Base-by-base conservation (phyloP, 495 filamentous ascomycete species). In the Hyaloscypha finlandica region DNA sequence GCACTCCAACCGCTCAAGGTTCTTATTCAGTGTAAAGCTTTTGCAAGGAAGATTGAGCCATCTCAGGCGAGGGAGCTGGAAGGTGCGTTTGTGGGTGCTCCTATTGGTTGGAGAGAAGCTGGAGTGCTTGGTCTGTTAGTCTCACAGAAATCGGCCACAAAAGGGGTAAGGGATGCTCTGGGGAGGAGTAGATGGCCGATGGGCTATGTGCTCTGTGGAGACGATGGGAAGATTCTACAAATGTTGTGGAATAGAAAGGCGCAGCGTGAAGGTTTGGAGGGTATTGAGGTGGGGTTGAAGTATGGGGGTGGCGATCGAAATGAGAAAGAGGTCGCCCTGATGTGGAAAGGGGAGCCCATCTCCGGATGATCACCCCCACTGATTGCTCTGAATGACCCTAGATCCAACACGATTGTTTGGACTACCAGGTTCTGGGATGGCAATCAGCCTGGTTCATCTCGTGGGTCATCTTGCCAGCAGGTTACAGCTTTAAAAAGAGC, bases 21-120 rank as follows among this genome's bases (percentile, higher is more conserved):
- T 2, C 70, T 97, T 5, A 79, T 92, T 25, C 93, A 97, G 74
- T 99, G 95, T 80, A 99, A 97, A 78, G 84, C 85, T 20, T 66
- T 82, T 22, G 81, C 80, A 65, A 72, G 79, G 29, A 85, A 81
- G 65, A 72, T 86, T 4, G 81, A 84, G 0, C 93, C 93, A 30
- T 81, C 85, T 42, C 77, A 88, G 55, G 81, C 96, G 16, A 86
- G 95, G 25, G 95, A 97, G 80, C 83, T 97, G 0, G 92, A 97
- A 73, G 95, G 94, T 14, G 85, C 91, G 0, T 88, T 94, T 69
- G 81, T 81, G 3, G 85, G 86, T 20, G 89, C 90, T 42, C 92
- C 91, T 33, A 79, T 82, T 0, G 88, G 87, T 3, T 95, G 88
- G 88, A 79, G 86, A 58, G 83, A 82, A 9, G 71, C 76, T 9